A percentile compares a stretch with the other conserved stretches of the same genome.
Evolutionary conservation across 225 moss, liverwort and hornwort genomes (phyloP).

Genomic region (Rhytidiadelphus loreus): DNA sequence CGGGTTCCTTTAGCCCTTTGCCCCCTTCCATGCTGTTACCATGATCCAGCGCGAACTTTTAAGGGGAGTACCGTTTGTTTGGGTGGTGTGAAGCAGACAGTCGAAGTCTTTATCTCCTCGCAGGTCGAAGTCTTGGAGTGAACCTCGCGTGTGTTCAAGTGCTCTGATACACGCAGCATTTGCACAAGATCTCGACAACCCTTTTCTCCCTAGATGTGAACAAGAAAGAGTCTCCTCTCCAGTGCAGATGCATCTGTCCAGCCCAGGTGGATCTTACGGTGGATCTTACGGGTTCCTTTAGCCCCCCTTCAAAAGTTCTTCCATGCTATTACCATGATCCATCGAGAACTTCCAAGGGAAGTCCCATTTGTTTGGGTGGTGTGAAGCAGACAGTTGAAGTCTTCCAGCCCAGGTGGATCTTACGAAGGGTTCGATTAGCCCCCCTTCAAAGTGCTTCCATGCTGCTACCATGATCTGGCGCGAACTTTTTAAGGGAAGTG

Average conservation of each 20-base stretch:
- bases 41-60: neutral
- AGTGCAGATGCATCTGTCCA: constrained; percentile 5
- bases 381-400: neutral
- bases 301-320: neutral
- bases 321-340: constrained; percentile 4
- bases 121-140: neutral
- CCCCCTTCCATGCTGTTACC: neutral
- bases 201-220: neutral
- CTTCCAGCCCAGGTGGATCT: neutral
- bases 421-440: neutral
- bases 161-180: neutral
- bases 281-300: neutral
- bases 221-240: neutral
- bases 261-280: neutral
- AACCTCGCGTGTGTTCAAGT: neutral
- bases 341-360: neutral
- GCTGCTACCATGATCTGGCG: neutral
- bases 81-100: neutral
- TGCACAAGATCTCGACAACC: neutral
- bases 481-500: neutral
- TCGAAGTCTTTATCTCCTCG: neutral
- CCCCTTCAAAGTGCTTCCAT: neutral
- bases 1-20: neutral
- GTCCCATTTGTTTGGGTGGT: neutral
- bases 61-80: neutral